A percentile compares a stretch with the other conserved stretches of the same genome.
phyloP scores from a whole-genome alignment of 768 basidiomycete genomes.

The Clitopilus hobsonii region DNA sequence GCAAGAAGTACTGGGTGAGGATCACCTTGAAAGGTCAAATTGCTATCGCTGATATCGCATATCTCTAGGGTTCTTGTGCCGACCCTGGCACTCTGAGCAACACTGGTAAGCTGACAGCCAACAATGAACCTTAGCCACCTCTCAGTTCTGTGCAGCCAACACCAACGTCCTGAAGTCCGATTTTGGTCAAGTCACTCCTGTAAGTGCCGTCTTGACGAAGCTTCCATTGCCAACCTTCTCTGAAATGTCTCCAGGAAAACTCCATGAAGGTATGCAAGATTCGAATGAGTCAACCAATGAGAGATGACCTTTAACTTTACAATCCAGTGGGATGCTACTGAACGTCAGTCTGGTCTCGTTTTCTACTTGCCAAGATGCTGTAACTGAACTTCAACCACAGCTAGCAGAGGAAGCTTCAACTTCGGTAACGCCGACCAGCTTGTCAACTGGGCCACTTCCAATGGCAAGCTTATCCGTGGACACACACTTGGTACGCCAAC shows the following conservation, averaged over 20 bases:
- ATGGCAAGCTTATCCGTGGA: constrained; percentile 37
- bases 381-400: constrained; percentile 7
- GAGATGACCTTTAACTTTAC: no score
- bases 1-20: constrained; percentile 24
- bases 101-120: constrained; percentile 16
- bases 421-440: constrained; percentile 29
- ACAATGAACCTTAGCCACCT: constrained; percentile 1
- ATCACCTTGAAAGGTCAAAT: not conserved
- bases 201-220: constrained; percentile 5
- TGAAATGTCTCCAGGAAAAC: constrained; percentile 27
- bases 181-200: constrained; percentile 34
- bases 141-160: constrained; percentile 21
- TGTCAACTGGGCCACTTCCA: constrained; percentile 35
- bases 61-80: constrained; percentile 23
- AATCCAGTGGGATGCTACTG: constrained; percentile 34
- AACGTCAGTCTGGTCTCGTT: constrained; percentile 15
- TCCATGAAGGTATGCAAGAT: constrained; percentile 30
- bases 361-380: not conserved
- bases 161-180: constrained; percentile 24
- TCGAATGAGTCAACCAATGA: no score
- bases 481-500: constrained; percentile 30
- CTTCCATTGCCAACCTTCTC: not conserved
- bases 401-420: constrained; percentile 23
- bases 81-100: constrained; percentile 25
- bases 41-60: not conserved